Evolutionary conservation across 371 early-diverging fungal genomes (phyloP).

Genomic region (Mortierella sp.): DNA sequence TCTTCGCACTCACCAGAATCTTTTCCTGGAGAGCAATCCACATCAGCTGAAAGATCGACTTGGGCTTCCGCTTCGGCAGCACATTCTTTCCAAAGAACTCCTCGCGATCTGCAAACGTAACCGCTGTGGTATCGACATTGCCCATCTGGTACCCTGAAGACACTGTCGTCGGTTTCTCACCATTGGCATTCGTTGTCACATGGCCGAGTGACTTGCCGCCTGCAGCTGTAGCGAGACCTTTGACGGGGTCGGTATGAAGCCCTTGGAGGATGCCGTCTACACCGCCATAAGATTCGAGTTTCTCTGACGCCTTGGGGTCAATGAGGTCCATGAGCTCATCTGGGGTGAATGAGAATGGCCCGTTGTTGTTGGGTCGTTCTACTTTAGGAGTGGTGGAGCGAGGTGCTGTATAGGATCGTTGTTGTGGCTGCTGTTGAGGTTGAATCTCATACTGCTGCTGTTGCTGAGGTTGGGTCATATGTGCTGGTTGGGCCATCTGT

Average conservation of each 20-base stretch:
- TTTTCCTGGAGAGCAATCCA: conserved; percentile 91
- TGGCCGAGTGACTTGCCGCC: conserved; percentile 33
- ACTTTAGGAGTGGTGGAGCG: not conserved
- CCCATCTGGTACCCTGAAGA: not conserved
- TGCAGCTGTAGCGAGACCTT: conserved; percentile 60
- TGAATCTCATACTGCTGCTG: not conserved
- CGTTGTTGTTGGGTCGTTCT: conserved; percentile 51
- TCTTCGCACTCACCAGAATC: conserved; percentile 71
- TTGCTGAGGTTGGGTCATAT: conserved; percentile 9
- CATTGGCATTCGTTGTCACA: conserved; percentile 8
- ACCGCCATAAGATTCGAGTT: conserved; percentile 64
- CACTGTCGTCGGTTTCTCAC: not conserved
- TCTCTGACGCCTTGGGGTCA: conserved; percentile 70
- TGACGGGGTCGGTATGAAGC: conserved; percentile 63
- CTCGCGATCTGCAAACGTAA: conserved; percentile 55
- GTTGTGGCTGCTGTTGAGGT: not conserved
- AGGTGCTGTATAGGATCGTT: not conserved
- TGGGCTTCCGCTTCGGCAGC: conserved; percentile 76
- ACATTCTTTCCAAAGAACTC: conserved; percentile 74
- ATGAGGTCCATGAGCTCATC: conserved; percentile 65
- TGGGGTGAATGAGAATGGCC: conserved; percentile 67
- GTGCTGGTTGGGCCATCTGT: not conserved
- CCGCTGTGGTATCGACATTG: conserved; percentile 25
- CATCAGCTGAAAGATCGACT: conserved; percentile 80
- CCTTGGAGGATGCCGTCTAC: conserved; percentile 67